Evolutionary conservation across 176 grass and related monocot species (phyloP).

Genomic region (Bromus sterilis): DNA sequence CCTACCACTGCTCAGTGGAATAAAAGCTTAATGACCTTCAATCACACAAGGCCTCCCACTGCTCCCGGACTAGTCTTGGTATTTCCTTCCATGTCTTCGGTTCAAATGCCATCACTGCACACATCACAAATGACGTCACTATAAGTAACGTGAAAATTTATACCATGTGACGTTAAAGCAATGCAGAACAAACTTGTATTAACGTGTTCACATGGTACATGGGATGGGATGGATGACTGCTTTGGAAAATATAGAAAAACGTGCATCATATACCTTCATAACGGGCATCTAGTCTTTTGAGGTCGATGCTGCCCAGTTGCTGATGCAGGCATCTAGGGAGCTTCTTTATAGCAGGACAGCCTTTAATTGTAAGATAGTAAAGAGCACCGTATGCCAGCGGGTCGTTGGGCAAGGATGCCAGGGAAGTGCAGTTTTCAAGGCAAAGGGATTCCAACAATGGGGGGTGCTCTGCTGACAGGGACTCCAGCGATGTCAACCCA

Average conservation of each 20-base stretch:
- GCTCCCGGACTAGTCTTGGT: background rate
- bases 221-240: too few relatives aligned
- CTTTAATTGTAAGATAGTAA: accelerated
- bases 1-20: too few relatives aligned
- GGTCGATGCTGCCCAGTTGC: background rate
- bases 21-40: too few relatives aligned
- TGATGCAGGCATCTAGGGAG: background rate
- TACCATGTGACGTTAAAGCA: background rate
- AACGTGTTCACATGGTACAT: too few relatives aligned
- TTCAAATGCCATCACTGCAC: background rate
- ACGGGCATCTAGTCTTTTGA: accelerated
- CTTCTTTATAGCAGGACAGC: background rate
- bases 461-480: background rate
- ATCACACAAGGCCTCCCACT: too few relatives aligned
- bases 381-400: background rate
- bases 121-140: background rate
- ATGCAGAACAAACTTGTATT: background rate
- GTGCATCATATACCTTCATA: background rate
- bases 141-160: background rate
- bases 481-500: background rate
- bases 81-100: background rate
- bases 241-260: background rate
- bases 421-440: background rate
- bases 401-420: background rate
- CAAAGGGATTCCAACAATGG: accelerated